phyloP scores from a whole-genome alignment of 2,329 filamentous ascomycete genomes.

The Eutypella sp. region DNA sequence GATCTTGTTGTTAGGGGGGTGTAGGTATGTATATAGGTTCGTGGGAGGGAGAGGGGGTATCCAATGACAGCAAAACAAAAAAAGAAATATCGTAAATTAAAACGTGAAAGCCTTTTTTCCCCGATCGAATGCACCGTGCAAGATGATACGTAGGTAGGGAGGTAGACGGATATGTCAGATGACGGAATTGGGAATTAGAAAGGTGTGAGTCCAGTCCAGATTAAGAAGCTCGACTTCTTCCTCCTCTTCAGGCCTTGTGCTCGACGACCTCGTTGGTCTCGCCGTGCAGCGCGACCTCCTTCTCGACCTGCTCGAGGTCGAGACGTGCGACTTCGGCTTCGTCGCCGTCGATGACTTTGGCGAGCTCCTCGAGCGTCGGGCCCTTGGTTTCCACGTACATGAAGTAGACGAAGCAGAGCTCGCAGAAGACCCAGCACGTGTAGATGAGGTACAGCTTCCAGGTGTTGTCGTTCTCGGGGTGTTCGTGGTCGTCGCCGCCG shows the following conservation, averaged over 20 bases:
- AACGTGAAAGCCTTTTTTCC: too few relatives aligned
- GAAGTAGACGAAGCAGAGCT: conserved; percentile 51
- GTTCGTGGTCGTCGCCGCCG: conserved; percentile 28
- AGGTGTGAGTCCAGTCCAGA: too few relatives aligned
- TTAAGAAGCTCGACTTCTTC: background rate
- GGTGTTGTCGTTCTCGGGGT: conserved; percentile 32
- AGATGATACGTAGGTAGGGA: too few relatives aligned
- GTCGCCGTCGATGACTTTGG: conserved; percentile 62
- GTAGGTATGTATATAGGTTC: background rate
- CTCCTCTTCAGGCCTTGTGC: conserved; percentile 14
- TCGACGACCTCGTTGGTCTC: conserved; percentile 23
- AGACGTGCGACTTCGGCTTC: conserved; percentile 43
- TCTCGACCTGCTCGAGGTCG: conserved; percentile 41
- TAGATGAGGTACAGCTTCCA: conserved; percentile 56
- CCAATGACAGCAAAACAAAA: background rate
- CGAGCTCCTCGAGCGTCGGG: conserved; percentile 61
- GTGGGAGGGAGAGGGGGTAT: background rate
- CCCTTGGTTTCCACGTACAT: conserved; percentile 58
- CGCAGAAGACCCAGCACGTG: conserved; percentile 51
- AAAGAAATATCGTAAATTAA: too few relatives aligned
- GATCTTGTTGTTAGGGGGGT: too few relatives aligned
- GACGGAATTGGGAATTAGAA: too few relatives aligned
- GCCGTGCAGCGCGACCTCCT: conserved; percentile 28
- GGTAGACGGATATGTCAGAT: too few relatives aligned
- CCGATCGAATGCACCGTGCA: background rate